A percentile compares a stretch with the other conserved stretches of the same genome.
phyloP scores from a whole-genome alignment of 139 green algal species.

The Tetradesmus obliquus region DNA sequence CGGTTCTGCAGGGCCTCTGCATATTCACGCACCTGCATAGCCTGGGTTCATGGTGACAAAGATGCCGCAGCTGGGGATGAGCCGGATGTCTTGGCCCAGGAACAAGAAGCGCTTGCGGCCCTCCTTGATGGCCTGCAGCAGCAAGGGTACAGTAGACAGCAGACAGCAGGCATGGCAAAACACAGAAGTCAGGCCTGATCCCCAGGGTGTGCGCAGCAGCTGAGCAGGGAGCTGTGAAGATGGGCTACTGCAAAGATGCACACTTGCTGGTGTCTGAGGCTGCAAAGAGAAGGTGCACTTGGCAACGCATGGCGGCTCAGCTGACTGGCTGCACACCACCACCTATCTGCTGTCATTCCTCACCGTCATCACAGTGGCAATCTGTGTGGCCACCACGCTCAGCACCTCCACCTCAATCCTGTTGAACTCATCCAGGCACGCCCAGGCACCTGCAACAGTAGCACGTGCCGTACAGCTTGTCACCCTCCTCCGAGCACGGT shows the following conservation, averaged over 20 bases:
- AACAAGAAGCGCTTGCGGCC: conserved; percentile 75
- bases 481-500: background rate
- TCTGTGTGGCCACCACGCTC: conserved; percentile 80
- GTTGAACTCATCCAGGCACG: conserved; percentile 98
- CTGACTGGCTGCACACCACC: no score
- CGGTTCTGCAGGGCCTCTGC: background rate
- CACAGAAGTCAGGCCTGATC: no score
- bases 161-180: background rate
- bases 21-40: conserved; percentile 66
- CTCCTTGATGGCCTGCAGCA: conserved; percentile 85
- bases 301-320: no score
- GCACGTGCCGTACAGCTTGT: background rate
- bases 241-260: no score
- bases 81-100: conserved; percentile 77
- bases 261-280: no score
- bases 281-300: no score
- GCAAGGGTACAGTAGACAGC: background rate
- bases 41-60: conserved; percentile 99
- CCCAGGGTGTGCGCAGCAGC: background rate
- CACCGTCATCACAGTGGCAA: conserved; percentile 58
- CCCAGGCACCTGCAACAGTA: conserved; percentile 80
- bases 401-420: conserved; percentile 58
- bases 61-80: conserved; percentile 82
- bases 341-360: conserved; percentile 57
- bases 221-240: no score